phyloP scores from a whole-genome alignment of 352 stramenopile species.

The Globisporangium abappressorium region DNA sequence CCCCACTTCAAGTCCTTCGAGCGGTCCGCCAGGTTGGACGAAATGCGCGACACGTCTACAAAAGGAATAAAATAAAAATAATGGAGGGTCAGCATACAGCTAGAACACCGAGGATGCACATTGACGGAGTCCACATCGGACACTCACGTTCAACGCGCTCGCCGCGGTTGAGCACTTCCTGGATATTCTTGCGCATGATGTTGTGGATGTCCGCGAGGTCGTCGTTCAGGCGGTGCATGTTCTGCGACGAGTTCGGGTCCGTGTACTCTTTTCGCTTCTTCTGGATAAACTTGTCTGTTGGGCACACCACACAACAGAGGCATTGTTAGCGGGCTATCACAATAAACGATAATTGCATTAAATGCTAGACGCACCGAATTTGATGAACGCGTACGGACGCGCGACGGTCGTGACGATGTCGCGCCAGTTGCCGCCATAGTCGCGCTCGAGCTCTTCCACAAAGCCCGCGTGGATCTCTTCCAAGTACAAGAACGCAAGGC shows the following conservation, averaged over 20 bases:
- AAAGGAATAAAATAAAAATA: neutral
- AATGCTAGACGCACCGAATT: slow-evolving; percentile 81
- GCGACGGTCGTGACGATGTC: slow-evolving; percentile 93
- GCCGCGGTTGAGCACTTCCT: slow-evolving; percentile 92
- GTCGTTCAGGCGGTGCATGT: slow-evolving; percentile 96
- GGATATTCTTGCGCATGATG: slow-evolving; percentile 99
- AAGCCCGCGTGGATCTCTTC: slow-evolving; percentile 95
- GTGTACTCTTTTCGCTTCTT: slow-evolving; percentile 97
- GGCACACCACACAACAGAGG: neutral
- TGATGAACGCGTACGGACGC: slow-evolving; percentile 98
- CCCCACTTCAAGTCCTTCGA: slow-evolving; percentile 98
- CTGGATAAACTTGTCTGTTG: slow-evolving; percentile 95
- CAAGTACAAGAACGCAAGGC: slow-evolving; percentile 97
- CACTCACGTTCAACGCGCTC: slow-evolving; percentile 83
- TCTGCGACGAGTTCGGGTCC: slow-evolving; percentile 94
- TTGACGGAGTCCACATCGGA: neutral
- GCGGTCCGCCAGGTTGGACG: slow-evolving; percentile 89
- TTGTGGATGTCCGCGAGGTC: slow-evolving; percentile 98
- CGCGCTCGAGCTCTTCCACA: slow-evolving; percentile 91
- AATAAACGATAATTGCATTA: neutral
- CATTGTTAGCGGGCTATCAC: neutral
- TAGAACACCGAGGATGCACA: no score
- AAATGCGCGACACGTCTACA: slow-evolving; percentile 85
- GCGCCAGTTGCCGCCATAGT: slow-evolving; percentile 90
- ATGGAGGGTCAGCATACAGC: no score